Conservation (phyloP, 2,329 filamentous ascomycete genomes). For the Diaporthe citriasiana region DNA sequence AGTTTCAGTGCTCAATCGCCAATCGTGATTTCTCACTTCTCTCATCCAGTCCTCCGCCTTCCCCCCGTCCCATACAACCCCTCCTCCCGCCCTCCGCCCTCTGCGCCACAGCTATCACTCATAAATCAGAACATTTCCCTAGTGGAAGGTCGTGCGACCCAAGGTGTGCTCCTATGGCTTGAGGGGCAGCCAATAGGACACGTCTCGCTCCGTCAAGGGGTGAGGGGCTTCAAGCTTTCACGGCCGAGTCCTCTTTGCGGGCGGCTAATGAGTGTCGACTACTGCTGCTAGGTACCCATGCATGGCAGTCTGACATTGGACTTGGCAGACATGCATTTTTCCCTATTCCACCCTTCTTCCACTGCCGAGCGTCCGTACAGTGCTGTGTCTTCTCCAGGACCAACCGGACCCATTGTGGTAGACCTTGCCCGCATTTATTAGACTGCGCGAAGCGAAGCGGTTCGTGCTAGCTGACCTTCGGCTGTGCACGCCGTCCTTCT, state of each 20-base stretch:
- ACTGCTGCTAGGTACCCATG: conserved; percentile 29
- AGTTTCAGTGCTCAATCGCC: background rate
- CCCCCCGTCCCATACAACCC: background rate
- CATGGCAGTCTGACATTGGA: conserved; percentile 27
- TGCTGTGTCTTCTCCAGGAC: conserved; percentile 16
- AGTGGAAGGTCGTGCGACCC: conserved; percentile 32
- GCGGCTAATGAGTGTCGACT: conserved; percentile 24
- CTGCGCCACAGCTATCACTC: conserved; percentile 17
- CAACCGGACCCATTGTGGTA: background rate
- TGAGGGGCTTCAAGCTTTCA: conserved; percentile 32
- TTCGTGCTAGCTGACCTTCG: conserved; percentile 2
- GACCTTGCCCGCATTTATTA: conserved; percentile 3
- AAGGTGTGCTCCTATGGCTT: conserved; percentile 13
- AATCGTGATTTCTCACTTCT: conserved; percentile 11
- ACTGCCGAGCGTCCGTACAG: background rate
- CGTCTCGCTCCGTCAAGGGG: background rate
- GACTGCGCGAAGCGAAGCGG: background rate
- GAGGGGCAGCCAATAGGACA: conserved; percentile 20
- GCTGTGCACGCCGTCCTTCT: background rate
- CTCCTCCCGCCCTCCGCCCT: conserved; percentile 3
- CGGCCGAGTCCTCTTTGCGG: conserved; percentile 8
- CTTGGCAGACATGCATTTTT: conserved; percentile 21
- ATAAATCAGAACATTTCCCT: background rate
- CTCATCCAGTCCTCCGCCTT: background rate
- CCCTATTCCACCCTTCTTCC: background rate